Evolutionary conservation across 495 filamentous ascomycete species (phyloP).

Genomic region (Penicillium manginii): DNA sequence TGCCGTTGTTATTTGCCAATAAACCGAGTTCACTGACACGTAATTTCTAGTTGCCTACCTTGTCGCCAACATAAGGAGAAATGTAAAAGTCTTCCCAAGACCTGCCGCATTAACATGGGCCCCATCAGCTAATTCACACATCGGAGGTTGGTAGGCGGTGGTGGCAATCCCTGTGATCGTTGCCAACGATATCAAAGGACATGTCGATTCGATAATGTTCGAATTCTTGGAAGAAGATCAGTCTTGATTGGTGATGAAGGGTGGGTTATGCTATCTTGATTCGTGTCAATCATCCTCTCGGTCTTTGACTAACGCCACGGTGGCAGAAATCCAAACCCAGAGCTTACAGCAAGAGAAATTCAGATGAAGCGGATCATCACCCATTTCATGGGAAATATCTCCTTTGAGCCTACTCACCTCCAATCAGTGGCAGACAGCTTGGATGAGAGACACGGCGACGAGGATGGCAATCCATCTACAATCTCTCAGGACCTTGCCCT

Average conservation of each 20-base stretch:
- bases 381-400: constrained; percentile 23
- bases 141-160: constrained; percentile 15
- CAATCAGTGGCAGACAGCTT: constrained; percentile 9
- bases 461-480: background rate
- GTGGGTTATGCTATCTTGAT: background rate
- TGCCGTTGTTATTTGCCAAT: background rate
- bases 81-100: background rate
- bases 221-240: background rate
- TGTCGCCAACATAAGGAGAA: constrained; percentile 1
- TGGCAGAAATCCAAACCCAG: background rate
- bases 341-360: background rate
- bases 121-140: background rate
- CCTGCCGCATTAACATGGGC: background rate
- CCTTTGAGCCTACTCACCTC: constrained; percentile 14
- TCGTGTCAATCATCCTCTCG: background rate
- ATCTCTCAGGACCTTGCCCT: background rate
- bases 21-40: background rate
- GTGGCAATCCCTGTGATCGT: constrained; percentile 20
- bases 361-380: constrained; percentile 20
- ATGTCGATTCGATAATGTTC: constrained; percentile 14
- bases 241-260: background rate
- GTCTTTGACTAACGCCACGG: background rate
- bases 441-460: background rate
- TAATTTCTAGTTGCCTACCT: background rate
- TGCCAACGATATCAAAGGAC: constrained; percentile 19